These are phyloP conservation scores for Dunaliella salina DNA, from an alignment of 163 green algal genomes.

Conservation along the genomic window DNA sequence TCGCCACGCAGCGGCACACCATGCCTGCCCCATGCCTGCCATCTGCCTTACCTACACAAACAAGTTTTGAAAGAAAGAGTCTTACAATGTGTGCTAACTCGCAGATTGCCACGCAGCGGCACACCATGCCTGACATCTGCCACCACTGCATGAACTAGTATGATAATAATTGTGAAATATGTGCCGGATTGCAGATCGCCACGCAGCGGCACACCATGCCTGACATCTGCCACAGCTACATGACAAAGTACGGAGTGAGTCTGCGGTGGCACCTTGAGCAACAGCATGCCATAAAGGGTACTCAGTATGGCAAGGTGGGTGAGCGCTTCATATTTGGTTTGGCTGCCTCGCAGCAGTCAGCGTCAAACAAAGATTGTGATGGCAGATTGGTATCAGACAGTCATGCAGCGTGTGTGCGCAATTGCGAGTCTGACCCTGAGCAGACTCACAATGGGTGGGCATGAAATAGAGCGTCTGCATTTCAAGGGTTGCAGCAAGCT, in stretches of 20 bases:
- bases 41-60: neutral
- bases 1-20: neutral
- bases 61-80: neutral
- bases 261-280: neutral
- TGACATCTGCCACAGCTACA: neutral
- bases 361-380: neutral
- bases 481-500: neutral
- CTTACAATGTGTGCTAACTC: no score
- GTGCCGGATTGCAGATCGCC: neutral
- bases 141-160: no score
- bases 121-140: neutral
- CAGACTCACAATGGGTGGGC: neutral
- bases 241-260: neutral
- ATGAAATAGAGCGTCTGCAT: neutral
- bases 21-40: no score
- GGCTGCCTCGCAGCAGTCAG: no score
- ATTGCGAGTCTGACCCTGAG: neutral
- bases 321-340: neutral
- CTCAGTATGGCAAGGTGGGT: neutral
- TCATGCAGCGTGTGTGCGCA: neutral
- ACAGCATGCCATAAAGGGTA: neutral
- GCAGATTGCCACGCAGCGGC: no score
- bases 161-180: no score
- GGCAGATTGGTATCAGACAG: neutral
- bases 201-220: neutral